Conservation (phyloP, 1,284 basidiomycete species). For the Inonotus hispidus region DNA sequence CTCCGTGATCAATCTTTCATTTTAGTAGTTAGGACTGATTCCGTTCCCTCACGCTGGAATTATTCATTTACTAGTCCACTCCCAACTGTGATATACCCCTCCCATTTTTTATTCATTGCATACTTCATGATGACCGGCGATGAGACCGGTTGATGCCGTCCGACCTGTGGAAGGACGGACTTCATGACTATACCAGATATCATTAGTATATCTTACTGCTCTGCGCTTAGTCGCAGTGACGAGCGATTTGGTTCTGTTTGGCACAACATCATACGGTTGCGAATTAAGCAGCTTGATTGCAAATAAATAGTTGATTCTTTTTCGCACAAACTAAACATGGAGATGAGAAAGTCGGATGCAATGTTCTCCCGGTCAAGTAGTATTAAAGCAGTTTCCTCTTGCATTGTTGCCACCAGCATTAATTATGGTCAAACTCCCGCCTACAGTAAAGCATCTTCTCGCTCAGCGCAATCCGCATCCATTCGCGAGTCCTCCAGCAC, state of each 20-base stretch:
- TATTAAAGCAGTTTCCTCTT: neutral
- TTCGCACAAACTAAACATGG: no score
- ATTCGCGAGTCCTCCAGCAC: conserved; percentile 50
- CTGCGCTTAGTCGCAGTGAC: conserved; percentile 11
- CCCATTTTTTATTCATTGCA: neutral
- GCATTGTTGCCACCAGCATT: neutral
- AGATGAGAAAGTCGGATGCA: neutral
- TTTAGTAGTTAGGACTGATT: neutral
- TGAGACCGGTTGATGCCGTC: conserved; percentile 12
- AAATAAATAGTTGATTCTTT: conserved; percentile 10
- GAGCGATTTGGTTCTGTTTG: neutral
- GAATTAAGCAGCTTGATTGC: neutral
- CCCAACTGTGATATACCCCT: conserved; percentile 3
- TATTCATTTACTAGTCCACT: neutral
- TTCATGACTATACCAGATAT: conserved; percentile 7
- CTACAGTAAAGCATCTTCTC: conserved; percentile 66
- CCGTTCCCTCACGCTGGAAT: neutral
- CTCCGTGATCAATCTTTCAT: conserved; percentile 34
- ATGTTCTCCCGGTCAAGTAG: neutral
- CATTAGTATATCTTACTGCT: conserved; percentile 4
- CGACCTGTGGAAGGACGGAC: conserved; percentile 19
- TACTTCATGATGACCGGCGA: conserved; percentile 5
- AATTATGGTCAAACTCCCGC: conserved; percentile 40
- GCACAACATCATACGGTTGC: neutral
- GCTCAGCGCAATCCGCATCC: conserved; percentile 62